Evolutionary conservation across 2,329 filamentous ascomycete genomes (phyloP).

Genomic region (Phyllosticta ampelicida): DNA sequence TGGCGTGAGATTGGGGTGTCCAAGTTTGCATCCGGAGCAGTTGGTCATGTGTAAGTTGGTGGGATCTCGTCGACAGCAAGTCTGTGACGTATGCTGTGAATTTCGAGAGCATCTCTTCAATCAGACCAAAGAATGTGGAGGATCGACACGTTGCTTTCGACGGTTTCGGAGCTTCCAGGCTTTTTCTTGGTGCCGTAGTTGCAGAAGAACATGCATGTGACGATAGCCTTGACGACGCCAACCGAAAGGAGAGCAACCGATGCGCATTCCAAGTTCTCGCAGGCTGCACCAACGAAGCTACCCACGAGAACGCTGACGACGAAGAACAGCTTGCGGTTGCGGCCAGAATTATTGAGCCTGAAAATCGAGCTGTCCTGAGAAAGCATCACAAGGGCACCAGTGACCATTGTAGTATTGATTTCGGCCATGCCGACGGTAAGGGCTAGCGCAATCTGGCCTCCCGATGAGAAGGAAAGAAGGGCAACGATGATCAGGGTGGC

Average conservation of each 20-base stretch:
- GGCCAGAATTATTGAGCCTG: slow-evolving; percentile 13
- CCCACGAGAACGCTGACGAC: slow-evolving; percentile 15
- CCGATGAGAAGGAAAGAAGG: slow-evolving; percentile 14
- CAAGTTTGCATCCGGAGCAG: no score
- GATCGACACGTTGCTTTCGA: slow-evolving; percentile 4
- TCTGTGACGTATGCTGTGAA: background rate
- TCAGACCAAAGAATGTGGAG: slow-evolving; percentile 6
- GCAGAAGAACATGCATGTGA: slow-evolving; percentile 16
- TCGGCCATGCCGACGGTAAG: slow-evolving; percentile 18
- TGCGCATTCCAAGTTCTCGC: slow-evolving; percentile 12
- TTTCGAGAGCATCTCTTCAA: background rate
- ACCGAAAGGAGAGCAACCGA: slow-evolving; percentile 15
- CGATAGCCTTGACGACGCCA: slow-evolving; percentile 14
- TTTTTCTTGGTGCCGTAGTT: slow-evolving; percentile 17
- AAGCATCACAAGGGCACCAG: slow-evolving; percentile 18
- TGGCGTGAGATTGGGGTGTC: background rate
- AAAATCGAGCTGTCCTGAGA: slow-evolving; percentile 17
- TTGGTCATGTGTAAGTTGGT: background rate
- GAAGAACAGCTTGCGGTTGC: slow-evolving; percentile 17
- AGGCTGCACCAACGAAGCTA: slow-evolving; percentile 17
- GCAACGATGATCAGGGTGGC: slow-evolving; percentile 15
- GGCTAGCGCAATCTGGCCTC: slow-evolving; percentile 18
- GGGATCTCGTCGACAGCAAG: background rate
- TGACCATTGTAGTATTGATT: slow-evolving; percentile 22
- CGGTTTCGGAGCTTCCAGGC: slow-evolving; percentile 2